Evolutionary conservation across 2,329 filamentous ascomycete genomes (phyloP), one percentile per base, ranked within the genome.

Genomic region (Phaeosphaeriaceae sp.): DNA sequence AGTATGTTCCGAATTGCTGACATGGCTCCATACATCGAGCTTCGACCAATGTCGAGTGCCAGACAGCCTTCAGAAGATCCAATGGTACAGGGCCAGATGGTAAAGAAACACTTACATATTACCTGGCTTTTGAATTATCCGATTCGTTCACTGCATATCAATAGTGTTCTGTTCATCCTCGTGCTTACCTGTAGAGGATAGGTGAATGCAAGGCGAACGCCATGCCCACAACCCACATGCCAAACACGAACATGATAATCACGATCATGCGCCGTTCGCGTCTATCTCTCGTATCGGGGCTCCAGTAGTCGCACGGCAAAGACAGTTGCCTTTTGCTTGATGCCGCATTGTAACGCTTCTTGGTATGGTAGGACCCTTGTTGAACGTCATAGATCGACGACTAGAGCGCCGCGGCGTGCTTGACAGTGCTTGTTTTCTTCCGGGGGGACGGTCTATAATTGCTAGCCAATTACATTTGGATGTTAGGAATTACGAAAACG

Each of bases 371-470:
- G 28, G 32, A 35, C 13, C 28, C 1, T 23, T n/a, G 28, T 17
- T 40, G 32, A 4, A 52, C 35, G 35, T 52, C 50, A 52, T 52
- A 35, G 35, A 50, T 32, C 15, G 26, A 15, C 4, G 13, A 3
- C 35, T 17, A 3, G 15, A n/a, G 15, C 35, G 15, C 35, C 15
- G 15, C 11, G 26, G 24, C 40, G 21, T 19, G 51, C 51, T 46
- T 53, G 51, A 23, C 21, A 21, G 44, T 32, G 40, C 42, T 53
- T 53, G 42, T 22, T n/a, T 43, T 5, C 22, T 24, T 13, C 49
- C 49, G 19, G 19, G 30, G 22, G 7, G 23, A 3, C 2, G 8
- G 22, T 13, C 4, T 15, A 2, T 46, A 40, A n/a, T 40, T n/a
- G 35, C 17, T n/a, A 40, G 26, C 26, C 26, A 28, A 28, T 28